Evolutionary conservation across 495 filamentous ascomycete genomes (phyloP), one percentile per base, ranked within the genome.

Genomic region (Aspergillus sparsus): DNA sequence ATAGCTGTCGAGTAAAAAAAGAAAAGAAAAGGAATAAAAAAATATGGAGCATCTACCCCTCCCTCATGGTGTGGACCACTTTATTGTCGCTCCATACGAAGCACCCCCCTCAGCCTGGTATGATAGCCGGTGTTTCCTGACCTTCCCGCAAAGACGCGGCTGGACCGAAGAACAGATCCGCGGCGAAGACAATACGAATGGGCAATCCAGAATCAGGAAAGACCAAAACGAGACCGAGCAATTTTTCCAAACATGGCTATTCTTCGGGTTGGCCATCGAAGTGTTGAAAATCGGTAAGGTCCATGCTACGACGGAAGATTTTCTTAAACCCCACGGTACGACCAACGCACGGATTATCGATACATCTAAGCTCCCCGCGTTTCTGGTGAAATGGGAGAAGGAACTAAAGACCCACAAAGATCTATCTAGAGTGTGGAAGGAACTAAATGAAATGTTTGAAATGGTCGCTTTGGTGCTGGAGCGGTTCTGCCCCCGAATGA

Each of bases 221-320:
- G 31, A 2, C 12, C n/a, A 0, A 2, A 51, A 5, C 21, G 31
- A 45, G 5, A 49, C 45, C 11, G 56, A 58, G 27, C 56, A 58
- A 13, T 58, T 58, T 49, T 58, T 58, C 37, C 56, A 58, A 21
- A 58, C 56, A 11, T 58, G 56, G 56, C 56, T 58, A 18, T 58
- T 58, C 46, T 58, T 58, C 34, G 56, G 56, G 0, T 47, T 58
- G 9, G 56, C 46, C 10, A 58, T 58, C 36, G 56, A 58, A 21
- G 56, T 58, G 6, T 27, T 58, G 12, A 33, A 44, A n/a, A 7
- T 58, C 5, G 56, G 56, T 11, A 21, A 37, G 5, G 56, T 58
- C 11, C 13, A 7, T 2, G 56, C 7, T 13, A 34, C n/a, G 11
- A 51, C 49, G 15, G 45, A 49, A 8, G 47, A 51, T 44, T 58